Evolutionary conservation across 768 basidiomycete species (phyloP).

Genomic region (Macrolepiota albuminosa): DNA sequence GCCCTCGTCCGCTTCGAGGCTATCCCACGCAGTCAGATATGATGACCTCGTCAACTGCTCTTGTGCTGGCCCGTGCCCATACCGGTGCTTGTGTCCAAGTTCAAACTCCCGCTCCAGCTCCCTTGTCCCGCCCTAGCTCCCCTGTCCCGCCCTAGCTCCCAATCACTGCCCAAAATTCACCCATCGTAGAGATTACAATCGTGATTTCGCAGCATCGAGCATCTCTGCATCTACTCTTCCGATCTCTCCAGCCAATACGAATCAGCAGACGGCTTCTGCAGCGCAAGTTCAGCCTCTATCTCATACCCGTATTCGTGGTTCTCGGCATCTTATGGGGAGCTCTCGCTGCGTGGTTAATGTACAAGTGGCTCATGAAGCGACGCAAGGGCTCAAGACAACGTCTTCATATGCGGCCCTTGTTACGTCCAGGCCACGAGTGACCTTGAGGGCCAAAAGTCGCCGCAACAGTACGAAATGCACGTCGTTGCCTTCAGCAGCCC

Average conservation of each 20-base stretch:
- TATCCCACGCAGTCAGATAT: not conserved
- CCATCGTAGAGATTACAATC: not conserved
- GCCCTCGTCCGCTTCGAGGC: too few species aligned
- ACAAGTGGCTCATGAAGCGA: constrained; percentile 27
- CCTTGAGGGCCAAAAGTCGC: constrained; percentile 1
- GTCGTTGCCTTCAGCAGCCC: too few species aligned
- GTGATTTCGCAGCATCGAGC: constrained; percentile 1
- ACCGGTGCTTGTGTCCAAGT: too few species aligned
- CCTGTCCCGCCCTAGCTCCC: too few species aligned
- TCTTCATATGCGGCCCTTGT: constrained; percentile 17
- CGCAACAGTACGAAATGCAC: too few species aligned
- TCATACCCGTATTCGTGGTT: constrained; percentile 28
- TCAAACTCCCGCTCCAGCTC: too few species aligned
- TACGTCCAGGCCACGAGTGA: constrained; percentile 20
- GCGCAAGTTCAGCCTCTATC: constrained; percentile 15
- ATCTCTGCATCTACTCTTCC: constrained; percentile 8
- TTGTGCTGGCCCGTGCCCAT: too few species aligned
- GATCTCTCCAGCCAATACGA: not conserved
- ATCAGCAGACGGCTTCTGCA: not conserved
- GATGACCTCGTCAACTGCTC: too few species aligned
- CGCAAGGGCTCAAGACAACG: constrained; percentile 10
- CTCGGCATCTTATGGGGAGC: not conserved
- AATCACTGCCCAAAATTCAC: not conserved
- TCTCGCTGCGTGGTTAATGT: constrained; percentile 29
- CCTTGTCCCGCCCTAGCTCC: too few species aligned